These are phyloP conservation scores for Ligustrum vulgare DNA, from an alignment of 257 asterid genomes.

Conservation along the genomic window DNA sequence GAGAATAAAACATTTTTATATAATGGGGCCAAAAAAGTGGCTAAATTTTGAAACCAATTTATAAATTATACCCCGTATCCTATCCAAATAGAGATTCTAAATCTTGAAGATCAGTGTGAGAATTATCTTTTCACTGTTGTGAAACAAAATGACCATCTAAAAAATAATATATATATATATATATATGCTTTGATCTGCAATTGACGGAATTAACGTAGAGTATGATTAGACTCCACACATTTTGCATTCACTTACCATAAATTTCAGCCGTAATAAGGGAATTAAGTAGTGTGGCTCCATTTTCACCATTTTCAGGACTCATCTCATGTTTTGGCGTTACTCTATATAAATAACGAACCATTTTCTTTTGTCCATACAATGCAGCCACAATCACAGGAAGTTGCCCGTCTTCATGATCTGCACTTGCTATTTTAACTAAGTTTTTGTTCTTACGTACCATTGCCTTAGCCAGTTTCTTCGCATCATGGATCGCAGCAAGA, in stretches of 20 bases:
- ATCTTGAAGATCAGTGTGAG: background rate
- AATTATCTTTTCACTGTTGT: too few relatives aligned
- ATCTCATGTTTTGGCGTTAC: slow-evolving; percentile 31
- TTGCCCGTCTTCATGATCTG: slow-evolving; percentile 41
- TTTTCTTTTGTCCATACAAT: slow-evolving; percentile 33
- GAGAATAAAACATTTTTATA: too few relatives aligned
- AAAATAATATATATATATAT: too few relatives aligned
- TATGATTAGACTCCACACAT: too few relatives aligned
- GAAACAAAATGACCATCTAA: too few relatives aligned
- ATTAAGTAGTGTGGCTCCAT: slow-evolving; percentile 39
- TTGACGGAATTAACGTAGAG: too few relatives aligned
- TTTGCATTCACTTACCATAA: slow-evolving; percentile 28
- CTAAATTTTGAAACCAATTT: too few relatives aligned
- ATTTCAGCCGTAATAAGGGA: slow-evolving; percentile 45
- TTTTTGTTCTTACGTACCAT: slow-evolving; percentile 25
- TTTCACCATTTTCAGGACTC: slow-evolving; percentile 31
- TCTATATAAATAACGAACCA: slow-evolving; percentile 34
- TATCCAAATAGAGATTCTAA: too few relatives aligned
- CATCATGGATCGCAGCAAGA: slow-evolving; percentile 43
- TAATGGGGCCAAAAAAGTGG: too few relatives aligned
- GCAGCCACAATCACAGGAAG: slow-evolving; percentile 55
- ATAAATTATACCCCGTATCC: too few relatives aligned
- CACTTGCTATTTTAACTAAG: slow-evolving; percentile 24
- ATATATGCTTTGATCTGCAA: too few relatives aligned
- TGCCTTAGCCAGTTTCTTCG: slow-evolving; percentile 26